Evolutionary conservation across 345 rosid species (phyloP).

Genomic region (Eutrema yunnanense): DNA sequence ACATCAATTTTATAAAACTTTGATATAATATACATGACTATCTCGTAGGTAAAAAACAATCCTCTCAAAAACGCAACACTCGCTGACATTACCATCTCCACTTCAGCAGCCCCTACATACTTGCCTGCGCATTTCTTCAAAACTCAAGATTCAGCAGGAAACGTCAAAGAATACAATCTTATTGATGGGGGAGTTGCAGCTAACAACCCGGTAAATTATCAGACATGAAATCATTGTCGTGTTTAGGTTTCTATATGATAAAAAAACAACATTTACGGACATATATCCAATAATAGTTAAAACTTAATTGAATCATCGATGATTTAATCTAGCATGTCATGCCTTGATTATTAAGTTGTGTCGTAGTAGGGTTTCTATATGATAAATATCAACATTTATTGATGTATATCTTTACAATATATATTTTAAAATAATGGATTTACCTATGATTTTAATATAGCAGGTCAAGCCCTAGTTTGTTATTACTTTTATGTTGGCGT

Average conservation of each 20-base stretch:
- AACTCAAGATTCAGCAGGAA: conserved; percentile 31
- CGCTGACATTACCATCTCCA: conserved; percentile 26
- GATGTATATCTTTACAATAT: neutral
- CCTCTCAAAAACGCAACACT: conserved; percentile 26
- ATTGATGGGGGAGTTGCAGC: conserved; percentile 83
- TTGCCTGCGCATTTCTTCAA: conserved; percentile 28
- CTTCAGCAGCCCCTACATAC: conserved; percentile 31
- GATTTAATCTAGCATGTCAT: neutral
- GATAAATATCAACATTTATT: neutral
- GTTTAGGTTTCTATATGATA: neutral
- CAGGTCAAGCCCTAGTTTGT: neutral
- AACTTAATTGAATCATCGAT: neutral
- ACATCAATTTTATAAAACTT: neutral
- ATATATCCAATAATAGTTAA: neutral
- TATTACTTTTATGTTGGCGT: neutral
- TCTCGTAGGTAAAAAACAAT: conserved; percentile 31
- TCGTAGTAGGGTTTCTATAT: neutral
- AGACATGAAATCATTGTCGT: neutral
- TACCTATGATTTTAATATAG: neutral
- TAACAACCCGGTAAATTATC: conserved; percentile 50
- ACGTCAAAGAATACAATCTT: conserved; percentile 45
- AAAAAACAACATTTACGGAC: neutral
- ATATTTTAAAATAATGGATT: neutral
- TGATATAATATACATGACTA: conserved; percentile 16
- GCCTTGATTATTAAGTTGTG: neutral